phyloP scores from a whole-genome alignment of 768 basidiomycete species.

The Strobilomyces confusus region DNA sequence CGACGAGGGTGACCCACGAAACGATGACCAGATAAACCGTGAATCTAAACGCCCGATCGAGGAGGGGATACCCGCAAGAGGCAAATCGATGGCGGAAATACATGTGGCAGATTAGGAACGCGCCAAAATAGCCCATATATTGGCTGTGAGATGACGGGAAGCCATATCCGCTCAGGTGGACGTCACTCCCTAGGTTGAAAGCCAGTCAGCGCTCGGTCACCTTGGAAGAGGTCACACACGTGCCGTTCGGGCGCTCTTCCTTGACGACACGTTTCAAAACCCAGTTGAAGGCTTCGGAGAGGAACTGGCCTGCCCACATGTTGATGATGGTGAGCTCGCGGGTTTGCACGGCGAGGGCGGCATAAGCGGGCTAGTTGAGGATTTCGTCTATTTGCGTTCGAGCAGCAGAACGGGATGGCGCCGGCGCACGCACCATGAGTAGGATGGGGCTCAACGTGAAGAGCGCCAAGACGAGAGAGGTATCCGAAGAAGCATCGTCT shows the following conservation, averaged over 20 bases:
- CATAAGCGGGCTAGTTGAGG: constrained; percentile 65
- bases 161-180: constrained; percentile 60
- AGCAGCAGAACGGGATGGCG: neutral
- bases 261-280: constrained; percentile 63
- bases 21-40: constrained; percentile 47
- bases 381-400: constrained; percentile 1
- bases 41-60: constrained; percentile 51
- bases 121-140: constrained; percentile 84
- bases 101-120: constrained; percentile 73
- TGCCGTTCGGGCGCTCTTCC: constrained; percentile 65
- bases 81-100: constrained; percentile 64
- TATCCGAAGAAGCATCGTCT: constrained; percentile 61
- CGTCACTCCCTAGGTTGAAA: constrained; percentile 9
- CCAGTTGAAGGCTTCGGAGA: constrained; percentile 67
- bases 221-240: constrained; percentile 14
- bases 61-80: constrained; percentile 43
- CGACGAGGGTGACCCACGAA: constrained; percentile 60
- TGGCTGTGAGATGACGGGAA: constrained; percentile 90
- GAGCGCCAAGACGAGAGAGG: constrained; percentile 56
- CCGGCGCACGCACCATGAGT: constrained; percentile 52
- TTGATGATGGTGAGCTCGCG: constrained; percentile 76
- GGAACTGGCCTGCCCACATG: constrained; percentile 81
- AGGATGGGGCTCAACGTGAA: constrained; percentile 68
- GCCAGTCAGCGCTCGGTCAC: constrained; percentile 1
- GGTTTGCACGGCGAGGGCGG: constrained; percentile 66